phyloP scores from a whole-genome alignment of 2,329 filamentous ascomycete genomes.

The Xylariaceae sp. region DNA sequence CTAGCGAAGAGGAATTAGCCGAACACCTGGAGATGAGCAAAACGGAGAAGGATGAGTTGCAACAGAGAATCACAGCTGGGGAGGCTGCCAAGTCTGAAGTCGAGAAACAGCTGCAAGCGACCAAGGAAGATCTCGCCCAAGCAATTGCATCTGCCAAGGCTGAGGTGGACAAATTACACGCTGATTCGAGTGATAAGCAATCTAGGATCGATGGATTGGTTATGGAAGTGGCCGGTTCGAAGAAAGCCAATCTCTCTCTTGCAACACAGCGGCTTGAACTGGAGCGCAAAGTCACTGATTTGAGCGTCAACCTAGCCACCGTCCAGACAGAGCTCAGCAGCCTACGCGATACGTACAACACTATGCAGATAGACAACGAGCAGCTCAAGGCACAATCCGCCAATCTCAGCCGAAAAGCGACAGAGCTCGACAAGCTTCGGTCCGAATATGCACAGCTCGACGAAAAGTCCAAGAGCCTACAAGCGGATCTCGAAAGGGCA shows the following conservation, averaged over 20 bases:
- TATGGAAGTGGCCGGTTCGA: conserved; percentile 27
- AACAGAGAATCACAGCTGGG: neutral
- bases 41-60: conserved; percentile 4
- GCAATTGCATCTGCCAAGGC: conserved; percentile 9
- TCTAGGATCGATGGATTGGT: conserved; percentile 24
- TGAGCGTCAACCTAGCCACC: conserved; percentile 21
- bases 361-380: conserved; percentile 26
- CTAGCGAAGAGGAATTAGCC: neutral
- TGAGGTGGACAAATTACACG: conserved; percentile 20
- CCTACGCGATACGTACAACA: conserved; percentile 21
- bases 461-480: conserved; percentile 22
- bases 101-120: conserved; percentile 17
- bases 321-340: conserved; percentile 23
- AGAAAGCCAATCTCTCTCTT: conserved; percentile 30
- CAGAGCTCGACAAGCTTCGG: conserved; percentile 27
- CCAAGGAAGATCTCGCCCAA: conserved; percentile 15
- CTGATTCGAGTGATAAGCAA: conserved; percentile 26
- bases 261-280: conserved; percentile 25
- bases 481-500: conserved; percentile 27
- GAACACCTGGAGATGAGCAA: conserved; percentile 8
- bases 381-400: conserved; percentile 22
- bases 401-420: conserved; percentile 23
- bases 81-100: conserved; percentile 14
- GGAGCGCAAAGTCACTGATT: conserved; percentile 19
- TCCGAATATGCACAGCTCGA: conserved; percentile 27